phyloP scores from a whole-genome alignment of 2,329 filamentous ascomycete species.

The Clarireedia paspali region DNA sequence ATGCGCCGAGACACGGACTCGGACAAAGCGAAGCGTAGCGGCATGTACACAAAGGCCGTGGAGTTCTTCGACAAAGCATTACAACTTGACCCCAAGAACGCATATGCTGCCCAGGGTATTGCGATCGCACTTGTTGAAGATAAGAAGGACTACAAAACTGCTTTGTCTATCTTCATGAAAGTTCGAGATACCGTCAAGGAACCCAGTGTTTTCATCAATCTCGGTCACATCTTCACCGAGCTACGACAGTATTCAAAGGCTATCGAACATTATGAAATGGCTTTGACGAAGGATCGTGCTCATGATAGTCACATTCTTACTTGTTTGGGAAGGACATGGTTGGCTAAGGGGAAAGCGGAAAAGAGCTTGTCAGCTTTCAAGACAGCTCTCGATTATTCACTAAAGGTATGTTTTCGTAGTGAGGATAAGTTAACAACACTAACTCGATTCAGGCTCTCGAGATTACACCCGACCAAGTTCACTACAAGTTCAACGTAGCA shows the following conservation, averaged over 20 bases:
- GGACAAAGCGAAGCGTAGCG: conserved; percentile 84
- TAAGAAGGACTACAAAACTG: conserved; percentile 77
- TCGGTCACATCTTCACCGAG: conserved; percentile 89
- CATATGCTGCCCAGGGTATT: conserved; percentile 91
- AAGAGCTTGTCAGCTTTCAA: conserved; percentile 55
- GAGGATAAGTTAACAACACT: conserved; percentile 12
- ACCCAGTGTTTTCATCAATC: conserved; percentile 80
- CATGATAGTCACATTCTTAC: conserved; percentile 59
- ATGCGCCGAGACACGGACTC: conserved; percentile 86
- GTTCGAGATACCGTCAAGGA: conserved; percentile 87
- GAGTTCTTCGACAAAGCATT: conserved; percentile 98
- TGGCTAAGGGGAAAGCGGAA: conserved; percentile 58
- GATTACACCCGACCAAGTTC: conserved; percentile 72
- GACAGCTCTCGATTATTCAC: conserved; percentile 53
- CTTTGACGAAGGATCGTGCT: conserved; percentile 54
- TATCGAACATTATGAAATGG: conserved; percentile 88
- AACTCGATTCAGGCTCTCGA: conserved; percentile 55
- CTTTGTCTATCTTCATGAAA: conserved; percentile 82
- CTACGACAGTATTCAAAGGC: conserved; percentile 83
- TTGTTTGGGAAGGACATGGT: conserved; percentile 66
- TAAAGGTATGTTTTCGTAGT: conserved; percentile 42
- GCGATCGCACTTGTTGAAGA: conserved; percentile 93
- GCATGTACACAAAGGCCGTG: conserved; percentile 82
- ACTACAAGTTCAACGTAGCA: conserved; percentile 95
- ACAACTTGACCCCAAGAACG: conserved; percentile 89